Conservation (phyloP, 805 yeast species). For the Yamadazyma tumulicola region DNA sequence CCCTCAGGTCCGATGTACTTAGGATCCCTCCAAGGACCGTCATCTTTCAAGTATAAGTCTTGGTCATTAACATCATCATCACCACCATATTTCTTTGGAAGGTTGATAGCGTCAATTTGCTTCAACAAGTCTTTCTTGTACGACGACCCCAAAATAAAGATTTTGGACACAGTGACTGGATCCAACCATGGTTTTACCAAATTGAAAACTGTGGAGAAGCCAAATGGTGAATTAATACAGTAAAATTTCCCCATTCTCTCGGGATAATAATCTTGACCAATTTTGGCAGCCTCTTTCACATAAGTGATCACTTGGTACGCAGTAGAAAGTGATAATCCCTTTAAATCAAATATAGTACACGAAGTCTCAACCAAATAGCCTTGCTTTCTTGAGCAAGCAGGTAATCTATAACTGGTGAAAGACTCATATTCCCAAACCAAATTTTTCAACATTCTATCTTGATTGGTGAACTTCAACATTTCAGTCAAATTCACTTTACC, state of each 20-base stretch:
- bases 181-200: slow-evolving; percentile 90
- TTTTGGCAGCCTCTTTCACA: slow-evolving; percentile 87
- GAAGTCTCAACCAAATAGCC: slow-evolving; percentile 86
- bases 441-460: slow-evolving; percentile 93
- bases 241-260: slow-evolving; percentile 99
- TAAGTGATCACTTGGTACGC: slow-evolving; percentile 83
- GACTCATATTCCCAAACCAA: slow-evolving; percentile 97
- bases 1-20: slow-evolving; percentile 92
- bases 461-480: slow-evolving; percentile 89
- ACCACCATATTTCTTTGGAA: slow-evolving; percentile 91
- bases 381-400: slow-evolving; percentile 85
- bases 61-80: slow-evolving; percentile 62
- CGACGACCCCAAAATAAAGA: slow-evolving; percentile 75
- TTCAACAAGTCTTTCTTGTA: slow-evolving; percentile 79
- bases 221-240: slow-evolving; percentile 94
- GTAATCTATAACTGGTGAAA: slow-evolving; percentile 75
- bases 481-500: slow-evolving; percentile 86
- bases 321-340: slow-evolving; percentile 82
- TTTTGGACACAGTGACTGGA: slow-evolving; percentile 94
- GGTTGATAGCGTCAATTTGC: slow-evolving; percentile 89
- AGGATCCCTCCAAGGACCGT: slow-evolving; percentile 96
- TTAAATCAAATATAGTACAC: slow-evolving; percentile 91
- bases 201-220: slow-evolving; percentile 90
- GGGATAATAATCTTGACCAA: slow-evolving; percentile 96
- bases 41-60: slow-evolving; percentile 81